phyloP scores from a whole-genome alignment of 371 early-diverging fungal species.

The Saksenaea vasiformis region DNA sequence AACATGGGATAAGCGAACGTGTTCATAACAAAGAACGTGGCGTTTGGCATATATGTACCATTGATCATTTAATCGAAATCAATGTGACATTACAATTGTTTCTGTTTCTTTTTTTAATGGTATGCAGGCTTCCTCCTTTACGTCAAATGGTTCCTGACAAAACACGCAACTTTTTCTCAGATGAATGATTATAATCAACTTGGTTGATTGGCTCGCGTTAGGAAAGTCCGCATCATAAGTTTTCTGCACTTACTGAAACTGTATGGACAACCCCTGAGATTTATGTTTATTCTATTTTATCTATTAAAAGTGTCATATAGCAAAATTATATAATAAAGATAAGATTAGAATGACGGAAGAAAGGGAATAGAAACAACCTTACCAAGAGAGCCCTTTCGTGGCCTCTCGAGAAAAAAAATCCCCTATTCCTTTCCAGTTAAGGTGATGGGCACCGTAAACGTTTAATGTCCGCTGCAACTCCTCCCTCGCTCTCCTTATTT shows the following conservation, averaged over 20 bases:
- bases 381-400: neutral
- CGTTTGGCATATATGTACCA: neutral
- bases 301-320: neutral
- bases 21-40: neutral
- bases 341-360: neutral
- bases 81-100: no score
- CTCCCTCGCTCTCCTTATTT: neutral
- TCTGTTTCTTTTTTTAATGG: no score
- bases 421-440: neutral
- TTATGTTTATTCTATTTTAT: neutral
- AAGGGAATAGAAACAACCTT: neutral
- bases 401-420: neutral
- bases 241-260: neutral
- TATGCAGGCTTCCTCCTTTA: no score
- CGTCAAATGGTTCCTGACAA: no score
- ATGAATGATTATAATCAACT: no score
- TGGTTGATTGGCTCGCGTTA: neutral
- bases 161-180: no score
- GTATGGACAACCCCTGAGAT: neutral
- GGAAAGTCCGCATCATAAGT: neutral
- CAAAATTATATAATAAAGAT: no score
- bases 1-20: neutral
- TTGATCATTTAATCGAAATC: no score
- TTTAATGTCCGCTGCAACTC: conserved; percentile 1
- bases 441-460: neutral